Percentiles rank a stretch among this genome's conserved stretches.
Evolutionary conservation across 768 basidiomycete genomes (phyloP).

Genomic region (Suillus lakei): DNA sequence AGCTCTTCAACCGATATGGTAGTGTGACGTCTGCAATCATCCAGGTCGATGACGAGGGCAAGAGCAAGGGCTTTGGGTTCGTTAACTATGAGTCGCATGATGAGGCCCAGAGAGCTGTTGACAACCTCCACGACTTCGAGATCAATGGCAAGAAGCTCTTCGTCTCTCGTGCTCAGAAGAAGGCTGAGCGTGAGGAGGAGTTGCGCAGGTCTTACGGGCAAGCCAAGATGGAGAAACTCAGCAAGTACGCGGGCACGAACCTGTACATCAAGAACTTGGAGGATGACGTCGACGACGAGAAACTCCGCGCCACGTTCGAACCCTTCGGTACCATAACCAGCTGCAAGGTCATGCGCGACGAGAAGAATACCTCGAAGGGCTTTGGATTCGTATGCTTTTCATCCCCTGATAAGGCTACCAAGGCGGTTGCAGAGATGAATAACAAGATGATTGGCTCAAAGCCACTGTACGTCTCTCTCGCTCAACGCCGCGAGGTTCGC

Average conservation of each 20-base stretch:
- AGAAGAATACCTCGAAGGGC: slow-evolving; percentile 90
- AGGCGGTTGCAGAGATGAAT: slow-evolving; percentile 99
- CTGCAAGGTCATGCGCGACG: slow-evolving; percentile 99
- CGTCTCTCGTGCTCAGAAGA: slow-evolving; percentile 97
- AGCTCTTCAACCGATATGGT: slow-evolving; percentile 80
- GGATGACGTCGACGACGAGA: slow-evolving; percentile 97
- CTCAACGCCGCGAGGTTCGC: slow-evolving; percentile 97
- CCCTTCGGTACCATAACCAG: slow-evolving; percentile 97
- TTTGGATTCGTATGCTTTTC: slow-evolving; percentile 99
- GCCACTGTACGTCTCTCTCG: slow-evolving; percentile 97
- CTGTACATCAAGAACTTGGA: slow-evolving; percentile 99
- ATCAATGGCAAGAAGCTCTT: slow-evolving; percentile 88
- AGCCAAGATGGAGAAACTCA: slow-evolving; percentile 95
- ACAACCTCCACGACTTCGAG: slow-evolving; percentile 86
- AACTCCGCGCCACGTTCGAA: slow-evolving; percentile 95
- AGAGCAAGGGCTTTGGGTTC: slow-evolving; percentile 97
- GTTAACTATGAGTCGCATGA: slow-evolving; percentile 96
- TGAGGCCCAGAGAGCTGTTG: slow-evolving; percentile 89
- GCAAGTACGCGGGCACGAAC: slow-evolving; percentile 99
- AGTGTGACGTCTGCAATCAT: slow-evolving; percentile 88
- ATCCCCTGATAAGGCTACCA: slow-evolving; percentile 97
- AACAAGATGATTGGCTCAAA: slow-evolving; percentile 99
- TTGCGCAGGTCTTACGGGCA: slow-evolving; percentile 91
- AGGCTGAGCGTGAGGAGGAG: slow-evolving; percentile 97
- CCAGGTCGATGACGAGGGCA: slow-evolving; percentile 84